Evolutionary conservation across 768 basidiomycete species (phyloP).

Genomic region (Lactarius trivialis): DNA sequence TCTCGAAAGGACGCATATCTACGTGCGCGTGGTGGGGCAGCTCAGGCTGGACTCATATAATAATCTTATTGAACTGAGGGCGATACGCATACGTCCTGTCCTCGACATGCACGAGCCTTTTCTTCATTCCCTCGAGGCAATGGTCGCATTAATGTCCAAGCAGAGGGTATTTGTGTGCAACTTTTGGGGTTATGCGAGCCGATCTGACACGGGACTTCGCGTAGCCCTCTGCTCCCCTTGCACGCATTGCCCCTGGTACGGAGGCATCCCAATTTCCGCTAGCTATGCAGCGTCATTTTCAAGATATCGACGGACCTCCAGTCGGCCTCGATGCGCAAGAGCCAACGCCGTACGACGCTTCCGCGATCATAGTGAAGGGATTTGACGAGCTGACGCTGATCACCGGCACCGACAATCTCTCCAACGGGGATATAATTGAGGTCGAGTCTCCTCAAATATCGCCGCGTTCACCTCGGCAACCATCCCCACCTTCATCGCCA

Average conservation of each 20-base stretch:
- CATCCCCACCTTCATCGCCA: not conserved
- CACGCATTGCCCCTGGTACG: not conserved
- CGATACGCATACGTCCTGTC: constrained; percentile 34
- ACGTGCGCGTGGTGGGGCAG: constrained; percentile 15
- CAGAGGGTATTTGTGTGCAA: constrained; percentile 29
- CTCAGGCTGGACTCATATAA: constrained; percentile 27
- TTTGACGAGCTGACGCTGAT: constrained; percentile 7
- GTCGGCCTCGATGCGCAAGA: not conserved
- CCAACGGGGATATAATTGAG: not conserved
- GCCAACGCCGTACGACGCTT: not conserved
- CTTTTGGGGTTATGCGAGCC: not conserved
- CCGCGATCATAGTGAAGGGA: not conserved
- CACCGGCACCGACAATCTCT: not conserved
- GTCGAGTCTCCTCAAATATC: not conserved
- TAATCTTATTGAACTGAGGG: constrained; percentile 37
- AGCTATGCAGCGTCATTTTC: not conserved
- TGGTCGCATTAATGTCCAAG: constrained; percentile 34
- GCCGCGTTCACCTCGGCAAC: not conserved
- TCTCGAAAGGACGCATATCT: not conserved
- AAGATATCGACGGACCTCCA: not conserved
- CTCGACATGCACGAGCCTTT: constrained; percentile 42
- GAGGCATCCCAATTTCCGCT: not conserved
- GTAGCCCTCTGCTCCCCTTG: not conserved
- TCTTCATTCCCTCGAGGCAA: constrained; percentile 40
- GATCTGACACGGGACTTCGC: not conserved